These are phyloP conservation scores for Artomyces pyxidatus DNA, from an alignment of 768 basidiomycete species.

Conservation along the genomic window DNA sequence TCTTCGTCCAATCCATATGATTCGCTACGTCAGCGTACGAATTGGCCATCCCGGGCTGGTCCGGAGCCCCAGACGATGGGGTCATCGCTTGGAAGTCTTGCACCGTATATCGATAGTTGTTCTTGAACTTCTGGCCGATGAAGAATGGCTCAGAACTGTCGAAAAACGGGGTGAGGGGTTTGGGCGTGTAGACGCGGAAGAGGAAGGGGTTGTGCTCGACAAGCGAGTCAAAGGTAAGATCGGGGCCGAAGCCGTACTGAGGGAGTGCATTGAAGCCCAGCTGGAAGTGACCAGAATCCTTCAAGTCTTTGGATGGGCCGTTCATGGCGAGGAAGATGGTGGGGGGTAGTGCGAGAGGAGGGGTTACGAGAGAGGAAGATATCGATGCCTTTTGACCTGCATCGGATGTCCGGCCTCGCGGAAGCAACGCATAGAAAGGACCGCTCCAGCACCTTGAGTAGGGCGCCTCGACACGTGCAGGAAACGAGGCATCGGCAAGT, in stretches of 20 bases:
- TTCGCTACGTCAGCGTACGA: slow-evolving; percentile 57
- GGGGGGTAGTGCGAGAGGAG: slow-evolving; percentile 12
- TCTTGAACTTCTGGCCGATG: slow-evolving; percentile 55
- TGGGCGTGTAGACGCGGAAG: slow-evolving; percentile 76
- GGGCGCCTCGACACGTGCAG: too few species aligned
- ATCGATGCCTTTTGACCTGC: slow-evolving; percentile 15
- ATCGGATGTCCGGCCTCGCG: slow-evolving; percentile 13
- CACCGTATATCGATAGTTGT: slow-evolving; percentile 22
- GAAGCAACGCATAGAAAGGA: slow-evolving; percentile 14
- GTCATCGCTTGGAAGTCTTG: slow-evolving; percentile 18
- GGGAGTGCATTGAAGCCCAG: slow-evolving; percentile 35
- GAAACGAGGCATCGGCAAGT: too few species aligned
- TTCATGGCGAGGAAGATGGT: slow-evolving; percentile 6
- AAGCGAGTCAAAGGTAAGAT: slow-evolving; percentile 54
- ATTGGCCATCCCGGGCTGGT: slow-evolving; percentile 13
- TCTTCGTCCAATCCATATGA: slow-evolving; percentile 77
- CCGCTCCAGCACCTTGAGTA: too few species aligned
- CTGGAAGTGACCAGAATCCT: slow-evolving; percentile 16
- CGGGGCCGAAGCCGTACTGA: slow-evolving; percentile 65
- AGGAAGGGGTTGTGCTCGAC: slow-evolving; percentile 62
- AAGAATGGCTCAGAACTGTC: slow-evolving; percentile 57
- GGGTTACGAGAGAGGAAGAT: slow-evolving; percentile 1
- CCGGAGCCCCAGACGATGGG: slow-evolving; percentile 12
- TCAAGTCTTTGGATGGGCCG: slow-evolving; percentile 10
- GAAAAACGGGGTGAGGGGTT: slow-evolving; percentile 42